These are phyloP conservation scores for Aureobasidium pullulans DNA, from an alignment of 2,329 filamentous ascomycete species.

Conservation along the genomic window DNA sequence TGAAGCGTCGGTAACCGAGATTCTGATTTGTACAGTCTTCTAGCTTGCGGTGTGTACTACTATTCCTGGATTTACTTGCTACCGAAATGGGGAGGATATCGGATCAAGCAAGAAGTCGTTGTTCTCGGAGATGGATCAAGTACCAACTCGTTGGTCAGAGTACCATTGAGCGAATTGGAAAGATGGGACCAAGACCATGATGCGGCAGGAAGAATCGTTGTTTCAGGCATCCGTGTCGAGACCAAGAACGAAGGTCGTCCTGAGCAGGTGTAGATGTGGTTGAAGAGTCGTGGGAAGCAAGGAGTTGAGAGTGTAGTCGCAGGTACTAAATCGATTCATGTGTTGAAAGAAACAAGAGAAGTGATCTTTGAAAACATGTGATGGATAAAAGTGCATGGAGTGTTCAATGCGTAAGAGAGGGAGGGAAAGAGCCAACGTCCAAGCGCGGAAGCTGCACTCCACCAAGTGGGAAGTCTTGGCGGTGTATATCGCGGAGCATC, in stretches of 20 bases:
- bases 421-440: not conserved
- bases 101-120: constrained; percentile 49
- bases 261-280: not conserved
- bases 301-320: too few relatives aligned
- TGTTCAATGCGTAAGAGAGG: too few relatives aligned
- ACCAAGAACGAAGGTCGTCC: not conserved
- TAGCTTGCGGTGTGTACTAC: constrained; percentile 52
- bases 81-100: constrained; percentile 47
- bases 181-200: constrained; percentile 56
- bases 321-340: not conserved
- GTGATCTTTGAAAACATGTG: not conserved
- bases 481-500: not conserved
- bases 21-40: constrained; percentile 32
- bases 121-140: constrained; percentile 42
- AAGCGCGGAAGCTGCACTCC: not conserved
- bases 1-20: not conserved
- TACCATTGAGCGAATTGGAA: constrained; percentile 44
- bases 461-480: not conserved
- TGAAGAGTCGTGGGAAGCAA: too few relatives aligned
- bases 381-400: not conserved
- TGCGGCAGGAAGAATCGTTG: constrained; percentile 24
- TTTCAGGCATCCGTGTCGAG: not conserved
- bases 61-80: constrained; percentile 50
- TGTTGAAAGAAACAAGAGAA: not conserved
- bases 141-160: constrained; percentile 46